Conservation (phyloP, 2,329 filamentous ascomycete genomes). For the Pseudogymnoascus pannorum region DNA sequence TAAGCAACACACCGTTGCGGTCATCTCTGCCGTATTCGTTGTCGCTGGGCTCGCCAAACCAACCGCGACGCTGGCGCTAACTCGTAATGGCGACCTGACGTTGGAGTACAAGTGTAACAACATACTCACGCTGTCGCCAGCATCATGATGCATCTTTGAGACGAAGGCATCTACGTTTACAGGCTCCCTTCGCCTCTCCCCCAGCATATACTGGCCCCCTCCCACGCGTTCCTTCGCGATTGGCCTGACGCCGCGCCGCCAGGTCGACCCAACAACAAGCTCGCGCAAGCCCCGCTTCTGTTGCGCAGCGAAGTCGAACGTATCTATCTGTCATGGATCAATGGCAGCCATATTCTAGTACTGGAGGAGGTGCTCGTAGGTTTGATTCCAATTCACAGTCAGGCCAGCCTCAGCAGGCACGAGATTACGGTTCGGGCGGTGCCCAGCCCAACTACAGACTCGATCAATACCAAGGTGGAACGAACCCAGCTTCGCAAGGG, state of each 20-base stretch:
- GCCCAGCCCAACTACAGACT: constrained; percentile 48
- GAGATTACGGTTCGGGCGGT: constrained; percentile 28
- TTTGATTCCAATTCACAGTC: constrained; percentile 48
- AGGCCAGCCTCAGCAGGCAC: constrained; percentile 35
- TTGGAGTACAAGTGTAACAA: constrained; percentile 7
- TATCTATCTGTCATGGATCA: constrained; percentile 44
- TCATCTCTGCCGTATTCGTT: not conserved
- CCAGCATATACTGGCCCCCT: constrained; percentile 17
- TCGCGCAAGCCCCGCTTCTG: constrained; percentile 8
- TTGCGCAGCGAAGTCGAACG: constrained; percentile 10
- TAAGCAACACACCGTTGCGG: not conserved
- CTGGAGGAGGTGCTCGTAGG: constrained; percentile 55
- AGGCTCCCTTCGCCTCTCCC: constrained; percentile 25
- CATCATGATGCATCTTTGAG: constrained; percentile 26
- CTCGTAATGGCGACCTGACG: constrained; percentile 10
- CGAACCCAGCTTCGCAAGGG: constrained; percentile 33
- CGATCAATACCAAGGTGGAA: constrained; percentile 52
- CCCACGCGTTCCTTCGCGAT: constrained; percentile 23
- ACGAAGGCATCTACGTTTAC: constrained; percentile 16
- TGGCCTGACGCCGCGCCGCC: constrained; percentile 14
- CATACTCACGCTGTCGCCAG: constrained; percentile 6
- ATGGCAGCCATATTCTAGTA: constrained; percentile 63
- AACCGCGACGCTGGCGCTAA: constrained; percentile 8
- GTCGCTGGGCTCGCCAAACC: constrained; percentile 6
- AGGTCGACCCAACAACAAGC: constrained; percentile 9